Evolutionary conservation across 1,284 basidiomycete species (phyloP).

Genomic region (Agroathelia rolfsii): DNA sequence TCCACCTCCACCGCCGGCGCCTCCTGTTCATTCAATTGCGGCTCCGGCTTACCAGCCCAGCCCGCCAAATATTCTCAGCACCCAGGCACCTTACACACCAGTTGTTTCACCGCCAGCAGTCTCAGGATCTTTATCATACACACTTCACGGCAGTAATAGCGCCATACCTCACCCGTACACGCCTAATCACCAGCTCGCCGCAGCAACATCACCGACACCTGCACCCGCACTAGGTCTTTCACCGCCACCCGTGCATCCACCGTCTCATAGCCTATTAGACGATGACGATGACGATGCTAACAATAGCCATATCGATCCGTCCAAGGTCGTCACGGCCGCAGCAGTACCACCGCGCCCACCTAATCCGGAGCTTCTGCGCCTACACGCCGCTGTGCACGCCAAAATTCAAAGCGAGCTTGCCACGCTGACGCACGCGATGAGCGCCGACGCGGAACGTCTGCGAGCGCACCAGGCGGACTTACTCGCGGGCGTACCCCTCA

Average conservation of each 20-base stretch:
- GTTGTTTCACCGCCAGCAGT: slow-evolving; percentile 9
- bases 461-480: slow-evolving; percentile 77
- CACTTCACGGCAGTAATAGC: slow-evolving; percentile 12
- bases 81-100: too few species aligned
- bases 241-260: slow-evolving; percentile 22
- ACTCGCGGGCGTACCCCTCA: slow-evolving; percentile 82
- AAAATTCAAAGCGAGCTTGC: slow-evolving; percentile 66
- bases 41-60: too few species aligned
- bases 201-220: slow-evolving; percentile 15
- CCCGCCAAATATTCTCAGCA: too few species aligned
- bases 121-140: too few species aligned
- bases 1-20: too few species aligned
- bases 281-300: slow-evolving; percentile 33
- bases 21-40: too few species aligned
- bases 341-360: slow-evolving; percentile 74
- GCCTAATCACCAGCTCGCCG: slow-evolving; percentile 34
- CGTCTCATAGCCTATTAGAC: slow-evolving; percentile 35
- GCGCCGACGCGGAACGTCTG: slow-evolving; percentile 66
- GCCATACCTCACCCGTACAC: slow-evolving; percentile 19
- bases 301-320: slow-evolving; percentile 15
- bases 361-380: slow-evolving; percentile 76
- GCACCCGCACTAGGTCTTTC: slow-evolving; percentile 15
- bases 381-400: slow-evolving; percentile 76
- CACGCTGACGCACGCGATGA: slow-evolving; percentile 55
- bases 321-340: slow-evolving; percentile 21